Evolutionary conservation across 2,329 filamentous ascomycete genomes (phyloP), one percentile per base, ranked within the genome.

Genomic region (Monosporascus cannonballus): DNA sequence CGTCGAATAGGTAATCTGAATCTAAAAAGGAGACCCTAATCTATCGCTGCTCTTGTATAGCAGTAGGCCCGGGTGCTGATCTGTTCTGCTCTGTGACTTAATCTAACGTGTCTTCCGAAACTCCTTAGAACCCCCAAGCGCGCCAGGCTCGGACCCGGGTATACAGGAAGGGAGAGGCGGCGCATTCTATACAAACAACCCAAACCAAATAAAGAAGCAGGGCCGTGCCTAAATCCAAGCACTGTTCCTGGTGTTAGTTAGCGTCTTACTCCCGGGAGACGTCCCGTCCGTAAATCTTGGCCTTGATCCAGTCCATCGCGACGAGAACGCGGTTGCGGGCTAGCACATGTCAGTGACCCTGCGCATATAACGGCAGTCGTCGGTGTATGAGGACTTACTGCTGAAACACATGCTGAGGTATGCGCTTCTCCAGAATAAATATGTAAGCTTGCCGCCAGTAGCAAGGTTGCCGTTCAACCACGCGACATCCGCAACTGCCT

Each of bases 391-490:
- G 49, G 48, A 88, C 90, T 85, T 82, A 94, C 90, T 92, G 85
- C 92, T 97, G 74, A 99, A 99, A 84, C 93, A 96, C 94, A 99
- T 99, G 80, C 90, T 96, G 71, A 99, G 78, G 73, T 99, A 99
- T 51, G 93, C 94, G 69, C 89, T 95, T 71, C 92, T 84, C 94
- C 94, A 99, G 84, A 99, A 99, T 62, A 96, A 83, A 76, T 96
- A 99, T 52, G 94, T 99, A 74, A 97, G 78, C 65, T 87, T 90
- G 69, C 94, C 94, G 69, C 93, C 94, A 46, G 87, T 90, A 56
- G 94, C 93, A 64, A 99, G 82, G 77, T 97, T 99, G 61, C 94
- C 94, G 66, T 94, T 95, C 76, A 95, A 85, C 93, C 94, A 99
- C 69, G 85, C 89, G 66, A 99, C 90, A 74, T 99, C 94, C 57